phyloP scores from a whole-genome alignment of 169 alveolate species.

The Plasmodium cynomolgi region DNA sequence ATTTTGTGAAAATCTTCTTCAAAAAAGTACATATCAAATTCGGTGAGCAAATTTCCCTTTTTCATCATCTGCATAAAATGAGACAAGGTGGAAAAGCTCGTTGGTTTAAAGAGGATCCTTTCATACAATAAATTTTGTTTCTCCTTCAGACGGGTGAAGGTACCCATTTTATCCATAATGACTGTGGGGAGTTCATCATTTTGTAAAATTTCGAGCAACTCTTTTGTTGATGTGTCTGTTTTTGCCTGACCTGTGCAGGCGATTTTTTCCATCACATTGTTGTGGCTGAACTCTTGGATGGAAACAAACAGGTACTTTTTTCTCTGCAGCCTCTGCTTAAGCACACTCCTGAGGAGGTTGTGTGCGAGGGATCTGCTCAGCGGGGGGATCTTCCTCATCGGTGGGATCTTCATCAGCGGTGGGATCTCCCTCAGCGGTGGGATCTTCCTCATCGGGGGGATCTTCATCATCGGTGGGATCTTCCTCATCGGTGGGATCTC shows the following conservation, averaged over 20 bases:
- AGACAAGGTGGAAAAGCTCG: background rate
- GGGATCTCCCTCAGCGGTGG: background rate
- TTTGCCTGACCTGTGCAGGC: conserved; percentile 10
- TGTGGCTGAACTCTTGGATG: background rate
- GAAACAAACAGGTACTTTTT: background rate
- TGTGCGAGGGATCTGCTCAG: background rate
- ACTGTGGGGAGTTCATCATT: background rate
- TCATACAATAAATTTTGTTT: conserved; percentile 15
- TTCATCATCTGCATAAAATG: conserved; percentile 27
- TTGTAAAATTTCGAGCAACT: conserved; percentile 14
- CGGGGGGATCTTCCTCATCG: background rate
- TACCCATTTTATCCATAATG: conserved; percentile 19
- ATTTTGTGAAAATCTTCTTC: conserved; percentile 19
- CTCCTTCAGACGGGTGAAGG: conserved; percentile 2
- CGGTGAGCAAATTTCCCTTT: background rate
- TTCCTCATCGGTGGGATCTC: no score
- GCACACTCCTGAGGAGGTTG: background rate
- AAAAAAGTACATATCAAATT: conserved; percentile 35
- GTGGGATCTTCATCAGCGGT: background rate
- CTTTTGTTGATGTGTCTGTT: background rate
- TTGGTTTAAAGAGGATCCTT: conserved; percentile 34
- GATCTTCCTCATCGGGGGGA: background rate
- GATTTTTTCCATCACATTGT: conserved; percentile 8
- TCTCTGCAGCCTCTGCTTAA: background rate
- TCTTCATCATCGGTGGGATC: no score